Base-by-base conservation (phyloP, 2,329 filamentous ascomycete genomes). In the Neonectria punicea region DNA sequence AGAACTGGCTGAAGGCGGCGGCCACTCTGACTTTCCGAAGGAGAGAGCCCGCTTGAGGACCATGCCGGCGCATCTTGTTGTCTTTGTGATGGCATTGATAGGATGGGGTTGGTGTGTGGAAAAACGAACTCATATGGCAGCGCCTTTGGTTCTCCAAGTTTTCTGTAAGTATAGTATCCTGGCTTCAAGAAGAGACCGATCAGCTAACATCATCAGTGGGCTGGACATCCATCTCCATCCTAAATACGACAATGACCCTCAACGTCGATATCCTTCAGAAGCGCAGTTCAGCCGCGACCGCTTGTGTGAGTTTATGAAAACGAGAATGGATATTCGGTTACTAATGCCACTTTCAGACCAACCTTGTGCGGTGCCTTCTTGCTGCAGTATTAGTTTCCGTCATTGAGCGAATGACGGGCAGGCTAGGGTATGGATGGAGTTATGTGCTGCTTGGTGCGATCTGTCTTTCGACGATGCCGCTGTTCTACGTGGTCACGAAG, bases 181-280 rank as follows among this genome's bases (percentile, higher is more conserved):
- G 20, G 2, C 13, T 28, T 54, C 1, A 8, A 36, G 16, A n/a
- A 5, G 14, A 11, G 14, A 20, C 6, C 8, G 5, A 1, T 22
- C 10, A 7, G 4, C 53, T 65, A 46, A 65, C 22, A 9, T 32
- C 14, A 5, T 10, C 13, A 65, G 62, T 65, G 62, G 62, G 62
- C 1, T 65, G 53, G 51, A 65, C 62, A 2, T 65, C 62, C 3
- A 65, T 65, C 34, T 56, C 62, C 3, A 61, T 65, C 5, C 53
- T 65, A 3, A 65, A 65, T 32, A 57, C 62, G 13, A 61, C 58
- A 25, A 65, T 65, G 62, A 65, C 62, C n/a, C 53, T 65, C 16
- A 65, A 57, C 30, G 53, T 65, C 3, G 62, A 65, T 10, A 41
- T 65, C 18, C 44, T 65, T 28, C 51, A 57, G 34, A 55, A 50